Evolutionary conservation across 441 rosid genomes (phyloP), one percentile per base, ranked within the genome.

Genomic region (Omphalea diandra): DNA sequence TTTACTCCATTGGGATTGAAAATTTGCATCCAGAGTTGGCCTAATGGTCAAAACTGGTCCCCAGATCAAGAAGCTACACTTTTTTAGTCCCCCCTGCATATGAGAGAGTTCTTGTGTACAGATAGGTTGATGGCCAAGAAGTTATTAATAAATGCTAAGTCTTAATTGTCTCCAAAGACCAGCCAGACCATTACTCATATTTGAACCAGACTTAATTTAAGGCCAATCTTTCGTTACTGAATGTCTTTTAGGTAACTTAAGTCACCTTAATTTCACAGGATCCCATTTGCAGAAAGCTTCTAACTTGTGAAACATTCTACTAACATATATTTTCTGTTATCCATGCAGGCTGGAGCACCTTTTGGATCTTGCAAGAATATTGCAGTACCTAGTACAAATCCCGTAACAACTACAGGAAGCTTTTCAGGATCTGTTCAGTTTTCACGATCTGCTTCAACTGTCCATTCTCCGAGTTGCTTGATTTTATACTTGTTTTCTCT

Each of bases 351-450:
- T 68, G 97, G 90, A 75, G 94, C 86, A 68, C 85, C 97, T 41
- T 87, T 79, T 81, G 94, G 97, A 68, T 81, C 97, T 31, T 94
- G 97, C 91, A 90, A 87, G 76, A 88, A 85, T 65, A 55, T 88
- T 69, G 53, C 86, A 33, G 63, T 70, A 1, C 97, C 92, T 18
- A 59, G 79, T 22, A 70, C 82, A 76, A 65, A 81, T 80, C 92
- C 95, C 24, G 60, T 76, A 55, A 83, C 89, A 43, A 83, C 76
- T 22, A 76, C 75, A 6, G 94, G 94, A 83, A 82, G 86, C 79
- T 90, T 88, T 81, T 79, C 94, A 52, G 98, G 98, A 81, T 90
- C 91, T 22, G 89, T 94, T 76, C 95, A 91, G 78, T 86, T 94
- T 78, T 56, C 95, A n/a, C 84, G 64, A 70, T 86, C 95, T 50